These are phyloP conservation scores for Calycina marina DNA, from an alignment of 2,329 filamentous ascomycete genomes.

Conservation along the genomic window DNA sequence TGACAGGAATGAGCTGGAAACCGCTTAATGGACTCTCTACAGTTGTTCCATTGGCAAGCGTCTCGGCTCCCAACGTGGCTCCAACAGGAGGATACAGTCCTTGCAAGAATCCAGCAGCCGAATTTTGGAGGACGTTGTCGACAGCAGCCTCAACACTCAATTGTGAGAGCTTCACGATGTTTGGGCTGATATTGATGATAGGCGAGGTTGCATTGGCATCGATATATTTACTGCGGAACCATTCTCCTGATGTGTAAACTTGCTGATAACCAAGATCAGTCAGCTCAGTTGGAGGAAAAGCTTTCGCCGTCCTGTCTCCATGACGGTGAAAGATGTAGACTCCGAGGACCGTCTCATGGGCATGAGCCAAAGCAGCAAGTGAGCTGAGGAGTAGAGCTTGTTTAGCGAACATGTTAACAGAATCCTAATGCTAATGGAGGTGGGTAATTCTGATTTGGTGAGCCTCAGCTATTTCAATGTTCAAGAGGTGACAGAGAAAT, in stretches of 20 bases:
- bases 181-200: slow-evolving; percentile 51
- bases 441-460: too few species aligned
- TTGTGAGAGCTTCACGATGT: slow-evolving; percentile 55
- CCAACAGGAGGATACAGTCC: slow-evolving; percentile 72
- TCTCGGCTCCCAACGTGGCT: slow-evolving; percentile 34
- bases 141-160: slow-evolving; percentile 57
- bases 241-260: slow-evolving; percentile 56
- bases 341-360: slow-evolving; percentile 37
- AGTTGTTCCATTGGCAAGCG: slow-evolving; percentile 54
- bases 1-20: slow-evolving; percentile 73
- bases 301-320: slow-evolving; percentile 75
- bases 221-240: slow-evolving; percentile 68
- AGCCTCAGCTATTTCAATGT: too few species aligned
- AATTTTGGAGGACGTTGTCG: slow-evolving; percentile 67
- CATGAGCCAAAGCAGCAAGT: slow-evolving; percentile 23
- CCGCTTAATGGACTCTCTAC: slow-evolving; percentile 58
- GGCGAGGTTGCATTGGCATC: slow-evolving; percentile 37
- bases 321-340: slow-evolving; percentile 82
- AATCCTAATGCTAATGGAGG: too few species aligned
- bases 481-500: too few species aligned
- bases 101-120: slow-evolving; percentile 68
- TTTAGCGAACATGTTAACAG: slow-evolving; percentile 23
- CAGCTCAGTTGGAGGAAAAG: slow-evolving; percentile 53
- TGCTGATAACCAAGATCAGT: slow-evolving; percentile 69
- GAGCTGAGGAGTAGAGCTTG: slow-evolving; percentile 28